These are phyloP conservation scores for Lomentospora prolificans DNA, from an alignment of 2,329 filamentous ascomycete species.

Conservation along the genomic window DNA sequence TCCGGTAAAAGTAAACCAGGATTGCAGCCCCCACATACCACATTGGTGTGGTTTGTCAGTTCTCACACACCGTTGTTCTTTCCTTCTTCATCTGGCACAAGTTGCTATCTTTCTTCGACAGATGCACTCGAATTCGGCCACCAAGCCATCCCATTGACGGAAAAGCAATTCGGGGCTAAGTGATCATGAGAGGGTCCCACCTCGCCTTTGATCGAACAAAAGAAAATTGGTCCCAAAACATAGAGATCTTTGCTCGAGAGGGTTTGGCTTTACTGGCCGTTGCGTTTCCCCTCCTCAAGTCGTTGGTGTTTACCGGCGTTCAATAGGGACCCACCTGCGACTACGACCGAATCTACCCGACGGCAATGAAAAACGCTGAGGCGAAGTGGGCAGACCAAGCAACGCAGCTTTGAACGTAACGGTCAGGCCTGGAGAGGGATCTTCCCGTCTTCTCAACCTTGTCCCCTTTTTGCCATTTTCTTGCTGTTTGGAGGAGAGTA, in stretches of 20 bases:
- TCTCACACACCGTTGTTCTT: neutral
- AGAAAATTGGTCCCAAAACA: neutral
- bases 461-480: too few relatives aligned
- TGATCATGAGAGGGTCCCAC: neutral
- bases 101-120: neutral
- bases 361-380: neutral
- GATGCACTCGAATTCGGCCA: neutral
- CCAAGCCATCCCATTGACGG: neutral
- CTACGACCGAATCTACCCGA: conserved; percentile 7
- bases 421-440: too few relatives aligned
- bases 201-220: neutral
- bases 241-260: neutral
- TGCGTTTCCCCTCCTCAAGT: neutral
- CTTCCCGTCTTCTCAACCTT: neutral
- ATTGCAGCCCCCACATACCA: neutral
- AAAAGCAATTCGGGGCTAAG: neutral
- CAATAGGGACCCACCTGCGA: neutral
- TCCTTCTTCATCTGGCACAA: neutral
- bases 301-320: neutral
- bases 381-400: neutral
- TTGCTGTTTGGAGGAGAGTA: neutral
- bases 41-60: neutral
- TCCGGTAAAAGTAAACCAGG: neutral
- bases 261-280: neutral
- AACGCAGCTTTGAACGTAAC: too few relatives aligned